Evolutionary conservation across 305 asterid genomes (phyloP).

Genomic region (Fraxinus xanthoxyloides): DNA sequence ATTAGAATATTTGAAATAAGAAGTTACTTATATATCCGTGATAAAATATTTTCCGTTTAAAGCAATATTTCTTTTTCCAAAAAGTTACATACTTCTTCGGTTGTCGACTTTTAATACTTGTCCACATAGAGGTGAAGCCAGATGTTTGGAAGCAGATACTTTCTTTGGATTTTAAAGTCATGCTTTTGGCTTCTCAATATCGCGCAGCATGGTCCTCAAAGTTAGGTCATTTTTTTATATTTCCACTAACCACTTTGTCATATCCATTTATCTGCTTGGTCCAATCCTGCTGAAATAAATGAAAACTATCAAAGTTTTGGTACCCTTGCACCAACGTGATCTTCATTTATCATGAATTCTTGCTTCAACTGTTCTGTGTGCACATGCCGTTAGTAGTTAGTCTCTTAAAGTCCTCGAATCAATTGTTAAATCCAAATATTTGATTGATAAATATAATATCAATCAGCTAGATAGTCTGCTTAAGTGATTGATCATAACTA

Average conservation of each 20-base stretch:
- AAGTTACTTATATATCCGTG: not conserved
- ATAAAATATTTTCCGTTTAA: not conserved
- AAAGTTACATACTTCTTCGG: not conserved
- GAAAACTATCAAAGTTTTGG: not conserved
- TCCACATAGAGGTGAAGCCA: conserved; percentile 1
- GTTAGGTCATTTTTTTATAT: not conserved
- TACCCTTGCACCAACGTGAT: not conserved
- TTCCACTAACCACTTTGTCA: not conserved
- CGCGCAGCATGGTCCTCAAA: not conserved
- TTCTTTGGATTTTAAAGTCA: not conserved
- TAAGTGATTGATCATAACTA: not conserved
- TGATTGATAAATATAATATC: conserved; percentile 12
- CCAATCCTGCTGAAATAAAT: not conserved
- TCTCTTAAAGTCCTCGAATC: not conserved
- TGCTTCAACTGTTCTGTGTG: conserved; percentile 1
- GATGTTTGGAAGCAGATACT: not conserved
- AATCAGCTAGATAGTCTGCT: not conserved
- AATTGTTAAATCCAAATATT: not conserved
- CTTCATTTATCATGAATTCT: not conserved
- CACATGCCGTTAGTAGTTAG: not conserved
- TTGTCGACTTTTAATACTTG: not conserved
- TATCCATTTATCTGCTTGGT: conserved; percentile 1
- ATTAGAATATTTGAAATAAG: not conserved
- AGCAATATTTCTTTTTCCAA: not conserved
- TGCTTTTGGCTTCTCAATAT: not conserved